A percentile compares a stretch with the other conserved stretches of the same genome.
phyloP scores from a whole-genome alignment of 106 monocot species.

The Cymbidium sinense region DNA sequence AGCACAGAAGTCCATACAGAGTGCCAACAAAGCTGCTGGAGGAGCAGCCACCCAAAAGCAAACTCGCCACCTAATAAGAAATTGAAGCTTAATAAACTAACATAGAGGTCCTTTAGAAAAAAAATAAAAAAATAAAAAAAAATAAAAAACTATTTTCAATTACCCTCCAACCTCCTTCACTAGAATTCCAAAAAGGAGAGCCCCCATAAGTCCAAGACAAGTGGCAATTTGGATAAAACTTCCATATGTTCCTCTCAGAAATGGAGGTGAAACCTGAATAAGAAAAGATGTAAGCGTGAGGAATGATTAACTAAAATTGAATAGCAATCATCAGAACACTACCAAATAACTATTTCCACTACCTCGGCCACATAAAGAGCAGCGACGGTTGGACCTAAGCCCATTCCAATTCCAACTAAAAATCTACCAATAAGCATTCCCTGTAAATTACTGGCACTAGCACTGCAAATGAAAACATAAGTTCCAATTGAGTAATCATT shows the following conservation, averaged over 20 bases:
- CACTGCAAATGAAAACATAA: constrained; percentile 59
- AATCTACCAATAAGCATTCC: constrained; percentile 96
- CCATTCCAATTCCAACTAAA: constrained; percentile 92
- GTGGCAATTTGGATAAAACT: constrained; percentile 97
- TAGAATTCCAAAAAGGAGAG: constrained; percentile 76
- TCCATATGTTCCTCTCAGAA: constrained; percentile 93
- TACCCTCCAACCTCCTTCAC: constrained; percentile 78
- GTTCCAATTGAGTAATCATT: too few relatives aligned
- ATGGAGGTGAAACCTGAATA: constrained; percentile 80
- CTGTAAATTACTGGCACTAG: constrained; percentile 47
- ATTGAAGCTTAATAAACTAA: neutral
- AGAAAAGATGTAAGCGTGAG: neutral
- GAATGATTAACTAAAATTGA: constrained; percentile 5
- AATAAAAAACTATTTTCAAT: constrained; percentile 3
- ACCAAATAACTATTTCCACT: constrained; percentile 4
- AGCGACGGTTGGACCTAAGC: constrained; percentile 83
- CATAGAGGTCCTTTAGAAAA: too few relatives aligned
- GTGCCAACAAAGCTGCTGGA: constrained; percentile 70
- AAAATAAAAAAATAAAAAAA: constrained; percentile 1
- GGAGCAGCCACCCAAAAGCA: constrained; percentile 82
- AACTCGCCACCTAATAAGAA: constrained; percentile 73
- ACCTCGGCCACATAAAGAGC: constrained; percentile 96
- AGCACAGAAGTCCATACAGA: constrained; percentile 88
- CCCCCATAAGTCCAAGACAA: constrained; percentile 78
- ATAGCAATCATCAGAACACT: neutral